phyloP scores from a whole-genome alignment of 352 stramenopile species.

The Pythium chondricola region DNA sequence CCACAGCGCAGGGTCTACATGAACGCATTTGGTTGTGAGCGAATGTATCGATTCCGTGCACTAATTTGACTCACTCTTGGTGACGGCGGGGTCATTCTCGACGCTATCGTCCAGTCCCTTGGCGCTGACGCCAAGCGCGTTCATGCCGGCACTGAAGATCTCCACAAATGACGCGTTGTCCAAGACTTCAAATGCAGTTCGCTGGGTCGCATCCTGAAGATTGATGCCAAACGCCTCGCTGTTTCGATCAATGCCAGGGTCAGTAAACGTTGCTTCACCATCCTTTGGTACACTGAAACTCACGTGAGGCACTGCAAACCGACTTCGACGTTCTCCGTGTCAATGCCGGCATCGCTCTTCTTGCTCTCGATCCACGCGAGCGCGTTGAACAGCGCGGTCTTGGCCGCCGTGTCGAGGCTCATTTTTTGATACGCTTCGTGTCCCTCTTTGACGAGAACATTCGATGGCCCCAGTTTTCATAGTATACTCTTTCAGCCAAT shows the following conservation, averaged over 20 bases:
- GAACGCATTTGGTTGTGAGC: not conserved
- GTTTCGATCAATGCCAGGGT: too few relatives aligned
- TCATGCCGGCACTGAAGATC: conserved; percentile 65
- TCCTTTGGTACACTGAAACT: conserved; percentile 9
- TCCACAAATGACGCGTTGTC: conserved; percentile 45
- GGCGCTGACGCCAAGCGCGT: conserved; percentile 47
- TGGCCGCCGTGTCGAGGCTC: conserved; percentile 29
- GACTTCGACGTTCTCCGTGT: conserved; percentile 60
- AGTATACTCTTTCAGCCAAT: conserved; percentile 2
- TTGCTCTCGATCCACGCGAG: conserved; percentile 61
- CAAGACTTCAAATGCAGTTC: conserved; percentile 38
- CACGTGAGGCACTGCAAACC: conserved; percentile 58
- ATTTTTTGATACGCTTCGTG: conserved; percentile 4
- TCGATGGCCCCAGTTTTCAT: not conserved
- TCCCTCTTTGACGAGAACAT: conserved; percentile 1
- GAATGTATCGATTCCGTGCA: not conserved
- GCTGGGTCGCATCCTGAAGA: conserved; percentile 47
- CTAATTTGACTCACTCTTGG: conserved; percentile 39
- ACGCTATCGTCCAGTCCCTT: conserved; percentile 21
- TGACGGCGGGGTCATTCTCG: conserved; percentile 58
- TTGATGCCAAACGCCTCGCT: conserved; percentile 74
- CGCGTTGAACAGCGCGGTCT: conserved; percentile 66
- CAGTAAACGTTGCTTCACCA: not conserved
- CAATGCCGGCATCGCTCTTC: conserved; percentile 46
- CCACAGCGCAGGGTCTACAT: conserved; percentile 73